Evolutionary conservation across 1,284 basidiomycete species (phyloP).

Genomic region (Apiotrichum siamense): DNA sequence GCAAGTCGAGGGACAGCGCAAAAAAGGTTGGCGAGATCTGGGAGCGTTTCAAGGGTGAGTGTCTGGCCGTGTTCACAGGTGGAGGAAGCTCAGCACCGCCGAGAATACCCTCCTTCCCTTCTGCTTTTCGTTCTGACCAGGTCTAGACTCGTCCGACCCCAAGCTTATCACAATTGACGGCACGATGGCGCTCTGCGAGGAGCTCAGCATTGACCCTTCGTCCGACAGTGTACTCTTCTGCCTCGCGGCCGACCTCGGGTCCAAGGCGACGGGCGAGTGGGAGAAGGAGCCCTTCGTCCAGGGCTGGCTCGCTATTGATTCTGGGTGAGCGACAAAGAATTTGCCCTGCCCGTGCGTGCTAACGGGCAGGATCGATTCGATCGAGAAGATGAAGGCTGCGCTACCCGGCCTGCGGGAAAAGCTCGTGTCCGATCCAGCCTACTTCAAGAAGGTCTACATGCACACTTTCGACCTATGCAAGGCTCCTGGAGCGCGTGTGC

Average conservation of each 20-base stretch:
- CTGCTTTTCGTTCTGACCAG: neutral
- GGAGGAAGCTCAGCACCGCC: too few species aligned
- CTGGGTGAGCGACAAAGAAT: slow-evolving; percentile 19
- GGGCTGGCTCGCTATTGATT: slow-evolving; percentile 61
- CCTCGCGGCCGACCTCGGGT: slow-evolving; percentile 45
- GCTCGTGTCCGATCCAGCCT: slow-evolving; percentile 61
- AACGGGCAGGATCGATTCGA: slow-evolving; percentile 60
- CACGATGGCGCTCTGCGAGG: slow-evolving; percentile 42
- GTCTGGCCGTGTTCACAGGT: too few species aligned
- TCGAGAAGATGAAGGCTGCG: slow-evolving; percentile 60
- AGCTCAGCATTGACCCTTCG: slow-evolving; percentile 44
- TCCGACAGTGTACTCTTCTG: slow-evolving; percentile 47
- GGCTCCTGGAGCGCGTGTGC: slow-evolving; percentile 58
- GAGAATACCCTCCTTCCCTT: neutral
- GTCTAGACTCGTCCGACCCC: slow-evolving; percentile 35
- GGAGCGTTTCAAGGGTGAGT: slow-evolving; percentile 46
- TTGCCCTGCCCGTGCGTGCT: neutral
- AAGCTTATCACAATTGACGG: slow-evolving; percentile 47
- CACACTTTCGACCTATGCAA: slow-evolving; percentile 84
- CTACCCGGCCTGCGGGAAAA: slow-evolving; percentile 58
- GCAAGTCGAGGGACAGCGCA: slow-evolving; percentile 17
- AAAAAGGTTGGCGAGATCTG: slow-evolving; percentile 47
- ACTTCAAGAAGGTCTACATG: slow-evolving; percentile 82
- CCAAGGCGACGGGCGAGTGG: slow-evolving; percentile 63
- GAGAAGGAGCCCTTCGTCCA: slow-evolving; percentile 67